These are phyloP conservation scores for Tephrocybe sp. DNA, from an alignment of 768 basidiomycete species.

Conservation along the genomic window DNA sequence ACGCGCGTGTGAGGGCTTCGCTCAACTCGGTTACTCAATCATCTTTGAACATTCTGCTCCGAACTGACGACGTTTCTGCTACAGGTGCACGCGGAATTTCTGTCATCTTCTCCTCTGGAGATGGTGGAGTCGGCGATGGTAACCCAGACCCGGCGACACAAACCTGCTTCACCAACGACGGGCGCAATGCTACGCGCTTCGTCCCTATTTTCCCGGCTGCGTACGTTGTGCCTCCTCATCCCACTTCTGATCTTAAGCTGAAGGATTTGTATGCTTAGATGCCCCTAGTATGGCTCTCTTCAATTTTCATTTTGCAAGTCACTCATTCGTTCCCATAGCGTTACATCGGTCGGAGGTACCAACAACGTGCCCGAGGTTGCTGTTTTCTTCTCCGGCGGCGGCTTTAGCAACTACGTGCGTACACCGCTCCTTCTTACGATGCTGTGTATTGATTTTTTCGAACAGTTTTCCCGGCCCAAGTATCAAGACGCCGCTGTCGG, in stretches of 20 bases:
- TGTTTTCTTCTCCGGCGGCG: slow-evolving; percentile 53
- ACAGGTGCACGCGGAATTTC: slow-evolving; percentile 53
- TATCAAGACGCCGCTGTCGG: slow-evolving; percentile 38
- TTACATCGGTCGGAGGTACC: slow-evolving; percentile 63
- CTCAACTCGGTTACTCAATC: slow-evolving; percentile 40
- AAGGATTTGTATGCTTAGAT: slow-evolving; percentile 1
- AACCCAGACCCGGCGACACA: slow-evolving; percentile 41
- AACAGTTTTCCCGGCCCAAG: slow-evolving; percentile 18
- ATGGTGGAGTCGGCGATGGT: slow-evolving; percentile 57
- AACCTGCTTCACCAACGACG: slow-evolving; percentile 49
- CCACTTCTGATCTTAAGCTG: not conserved
- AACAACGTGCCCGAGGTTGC: slow-evolving; percentile 46
- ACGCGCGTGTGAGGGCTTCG: slow-evolving; percentile 50
- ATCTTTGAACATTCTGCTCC: not conserved
- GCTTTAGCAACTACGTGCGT: slow-evolving; percentile 55
- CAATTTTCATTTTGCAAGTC: not conserved
- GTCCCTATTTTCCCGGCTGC: slow-evolving; percentile 51
- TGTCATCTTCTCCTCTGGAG: slow-evolving; percentile 55
- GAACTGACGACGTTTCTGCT: not conserved
- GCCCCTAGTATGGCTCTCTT: slow-evolving; percentile 7
- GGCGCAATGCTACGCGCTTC: slow-evolving; percentile 43
- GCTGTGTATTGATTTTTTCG: not conserved
- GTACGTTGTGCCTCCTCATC: slow-evolving; percentile 30
- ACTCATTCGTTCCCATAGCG: slow-evolving; percentile 30
- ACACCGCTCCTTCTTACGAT: not conserved